Evolutionary conservation across 192 early-diverging fungal genomes (phyloP), one percentile per base, ranked within the genome.

Genomic region (Lunasporangiospora selenospora): DNA sequence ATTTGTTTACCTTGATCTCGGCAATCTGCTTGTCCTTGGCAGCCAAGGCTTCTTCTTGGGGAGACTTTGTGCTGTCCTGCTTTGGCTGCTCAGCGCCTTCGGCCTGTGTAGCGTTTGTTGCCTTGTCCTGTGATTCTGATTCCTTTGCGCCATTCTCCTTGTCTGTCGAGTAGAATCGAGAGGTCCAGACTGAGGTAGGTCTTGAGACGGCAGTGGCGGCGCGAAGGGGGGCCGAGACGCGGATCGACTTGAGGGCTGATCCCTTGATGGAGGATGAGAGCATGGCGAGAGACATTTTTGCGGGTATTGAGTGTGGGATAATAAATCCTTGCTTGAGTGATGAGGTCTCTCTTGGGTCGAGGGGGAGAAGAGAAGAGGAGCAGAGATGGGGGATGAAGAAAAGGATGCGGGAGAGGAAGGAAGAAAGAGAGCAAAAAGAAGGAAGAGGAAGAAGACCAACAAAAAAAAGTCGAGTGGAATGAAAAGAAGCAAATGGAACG

Each of bases 1-100:
- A 7, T 5, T 46, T 54, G 38, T 44, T 57, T 81, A 94, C 92
- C 88, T 93, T 84, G 16, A 93, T 66, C 27, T 93, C 86, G 27
- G 90, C 80, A 57, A 95, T 87, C 76, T 93, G 84, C 75, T 91
- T 89, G 53, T 92, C 90, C 73, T 90, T 93, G 53, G 86, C 84
- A 45, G 78, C 85, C 43, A 83, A 34, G 38, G 77, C 71, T 30
- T 77, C 67, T 21, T 57, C 67, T 13, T 58, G 41, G 34, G 77
- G 64, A 43, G 75, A 44, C 43, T 80, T 63, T 54, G 18, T 55
- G 13, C 19, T 16, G 34, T 36, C 29, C 13, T 44, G 8, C n/a
- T 58, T 46, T 19, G 36, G 31, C 53, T 46, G 23, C 33, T 44
- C 33, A 15, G 59, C 12, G 5, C 41, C 39, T 15, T 29, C 65